Base-by-base conservation (phyloP, 116 monocot species). In the Dioscorea cayenensis region DNA sequence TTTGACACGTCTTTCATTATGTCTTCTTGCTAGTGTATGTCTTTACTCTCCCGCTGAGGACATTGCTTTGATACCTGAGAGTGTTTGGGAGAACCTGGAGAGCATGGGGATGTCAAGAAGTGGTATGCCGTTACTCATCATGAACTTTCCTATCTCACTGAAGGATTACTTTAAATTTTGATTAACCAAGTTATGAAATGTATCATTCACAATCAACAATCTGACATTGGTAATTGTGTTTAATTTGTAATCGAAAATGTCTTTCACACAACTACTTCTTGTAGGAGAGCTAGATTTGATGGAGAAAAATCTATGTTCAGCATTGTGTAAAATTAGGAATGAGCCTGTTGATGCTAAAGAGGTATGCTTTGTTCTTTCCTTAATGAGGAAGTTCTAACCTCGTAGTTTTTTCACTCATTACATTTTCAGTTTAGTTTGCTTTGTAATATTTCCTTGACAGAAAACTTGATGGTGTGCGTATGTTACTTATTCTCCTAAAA, bases 71-170 rank as follows among this genome's bases (percentile, higher is more conserved):
- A 81, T 96, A 82, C 85, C 90, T 77, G 87, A 90, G 76, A 75
- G 71, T 79, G 84, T 96, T 73, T 96, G 96, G 96, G 76, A 63
- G 38, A 90, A 78, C 55, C 55, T 96, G 70, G 83, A 92, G 75
- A 75, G 64, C 27, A 83, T 92, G 67, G 83, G 69, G 51, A 68
- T 62, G 58, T 92, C 88, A 75, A 81, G 55, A 75, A 77, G 80
- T 64, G 89, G 95, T 92, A 84, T 49, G 65, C 76, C 2, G 22
- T 29, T 64, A 17, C 69, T n/a, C n/a, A 19, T 55, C 55, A 55
- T 55, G 55, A 55, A 55, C 11, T 43, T 43, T 43, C 43, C 43
- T 43, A 43, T 43, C 43, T 12, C 1, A 6, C 11, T 43, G 43
- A 43, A 43, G 43, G 43, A 43, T 43, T 43, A 9, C 43, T 43